These are phyloP conservation scores for Tulasnella sp. DNA, from an alignment of 768 basidiomycete genomes.

Conservation along the genomic window DNA sequence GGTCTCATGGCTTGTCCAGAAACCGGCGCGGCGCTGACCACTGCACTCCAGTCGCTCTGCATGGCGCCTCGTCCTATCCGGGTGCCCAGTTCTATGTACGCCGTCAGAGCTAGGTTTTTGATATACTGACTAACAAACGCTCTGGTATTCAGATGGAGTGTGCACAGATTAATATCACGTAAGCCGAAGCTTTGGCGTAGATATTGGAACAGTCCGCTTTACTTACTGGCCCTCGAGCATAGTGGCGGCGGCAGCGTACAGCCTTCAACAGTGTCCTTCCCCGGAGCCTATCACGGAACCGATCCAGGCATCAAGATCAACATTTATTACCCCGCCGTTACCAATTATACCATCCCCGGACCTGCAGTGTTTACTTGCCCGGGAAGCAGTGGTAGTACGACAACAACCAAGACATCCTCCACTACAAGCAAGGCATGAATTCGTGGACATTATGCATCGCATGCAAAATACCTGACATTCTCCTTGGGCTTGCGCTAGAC, in stretches of 20 bases:
- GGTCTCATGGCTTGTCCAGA: not conserved
- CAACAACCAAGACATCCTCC: slow-evolving; percentile 8
- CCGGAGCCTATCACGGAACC: slow-evolving; percentile 24
- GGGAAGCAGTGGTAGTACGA: not conserved
- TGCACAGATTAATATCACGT: slow-evolving; percentile 41
- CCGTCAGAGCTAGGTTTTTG: not conserved
- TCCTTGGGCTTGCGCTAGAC: not conserved
- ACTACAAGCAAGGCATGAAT: slow-evolving; percentile 6
- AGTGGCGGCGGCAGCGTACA: slow-evolving; percentile 37
- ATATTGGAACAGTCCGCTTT: too few relatives aligned
- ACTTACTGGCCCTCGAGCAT: not conserved
- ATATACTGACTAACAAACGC: not conserved
- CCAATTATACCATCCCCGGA: slow-evolving; percentile 26
- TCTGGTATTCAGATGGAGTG: slow-evolving; percentile 39
- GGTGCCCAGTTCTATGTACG: slow-evolving; percentile 42
- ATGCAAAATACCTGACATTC: not conserved
- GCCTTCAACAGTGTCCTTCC: slow-evolving; percentile 28
- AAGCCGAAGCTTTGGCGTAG: not conserved
- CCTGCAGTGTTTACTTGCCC: slow-evolving; percentile 17
- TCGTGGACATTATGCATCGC: not conserved
- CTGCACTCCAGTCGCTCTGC: slow-evolving; percentile 36
- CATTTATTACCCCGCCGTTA: slow-evolving; percentile 22
- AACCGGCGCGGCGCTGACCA: not conserved
- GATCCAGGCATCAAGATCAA: slow-evolving; percentile 27
- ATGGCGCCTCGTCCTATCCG: slow-evolving; percentile 47